Evolutionary conservation across 2,329 filamentous ascomycete genomes (phyloP).

Genomic region (Dactylellina sp.): DNA sequence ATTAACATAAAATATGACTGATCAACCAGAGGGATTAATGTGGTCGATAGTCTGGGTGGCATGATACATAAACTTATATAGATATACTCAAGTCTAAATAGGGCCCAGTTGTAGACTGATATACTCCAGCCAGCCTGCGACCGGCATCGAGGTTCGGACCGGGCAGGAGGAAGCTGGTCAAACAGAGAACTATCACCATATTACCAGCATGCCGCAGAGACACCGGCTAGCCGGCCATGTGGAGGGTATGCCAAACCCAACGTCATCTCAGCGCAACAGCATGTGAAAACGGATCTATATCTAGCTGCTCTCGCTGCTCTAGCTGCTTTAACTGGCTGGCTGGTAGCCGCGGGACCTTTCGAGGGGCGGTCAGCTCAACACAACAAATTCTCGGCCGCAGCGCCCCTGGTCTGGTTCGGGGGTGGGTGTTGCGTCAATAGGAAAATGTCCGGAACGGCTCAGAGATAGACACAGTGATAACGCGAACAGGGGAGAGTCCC

Average conservation of each 20-base stretch:
- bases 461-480: slow-evolving; percentile 2
- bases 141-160: not conserved
- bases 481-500: too few relatives aligned
- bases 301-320: too few relatives aligned
- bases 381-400: slow-evolving; percentile 43
- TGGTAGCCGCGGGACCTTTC: slow-evolving; percentile 49
- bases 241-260: slow-evolving; percentile 13
- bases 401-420: slow-evolving; percentile 45
- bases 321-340: slow-evolving; percentile 25
- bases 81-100: too few relatives aligned
- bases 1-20: slow-evolving; percentile 13
- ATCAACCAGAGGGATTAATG: too few relatives aligned
- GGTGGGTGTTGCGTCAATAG: slow-evolving; percentile 18
- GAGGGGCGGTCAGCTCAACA: slow-evolving; percentile 1
- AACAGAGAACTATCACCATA: too few relatives aligned
- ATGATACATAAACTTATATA: too few relatives aligned
- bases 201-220: slow-evolving; percentile 17
- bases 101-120: too few relatives aligned
- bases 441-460: slow-evolving; percentile 41
- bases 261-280: slow-evolving; percentile 35
- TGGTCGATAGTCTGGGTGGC: too few relatives aligned
- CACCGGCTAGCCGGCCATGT: slow-evolving; percentile 23
- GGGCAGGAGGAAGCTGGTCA: slow-evolving; percentile 48
- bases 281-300: slow-evolving; percentile 38
- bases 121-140: too few relatives aligned